A percentile compares a stretch with the other conserved stretches of the same genome.
phyloP scores from a whole-genome alignment of 2,329 filamentous ascomycete genomes.

The Davidsoniella virescens region DNA sequence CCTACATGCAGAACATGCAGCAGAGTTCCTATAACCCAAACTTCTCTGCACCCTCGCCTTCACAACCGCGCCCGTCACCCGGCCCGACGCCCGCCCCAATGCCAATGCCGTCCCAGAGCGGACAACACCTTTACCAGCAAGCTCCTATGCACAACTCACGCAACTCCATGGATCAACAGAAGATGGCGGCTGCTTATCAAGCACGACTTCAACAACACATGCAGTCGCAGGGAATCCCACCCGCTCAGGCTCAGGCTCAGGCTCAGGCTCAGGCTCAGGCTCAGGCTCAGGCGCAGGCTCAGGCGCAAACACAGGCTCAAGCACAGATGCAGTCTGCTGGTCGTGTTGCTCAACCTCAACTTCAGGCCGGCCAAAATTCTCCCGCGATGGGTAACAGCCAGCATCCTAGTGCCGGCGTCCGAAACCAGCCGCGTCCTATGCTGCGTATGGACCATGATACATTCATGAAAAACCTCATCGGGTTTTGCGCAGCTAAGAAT shows the following conservation, averaged over 20 bases:
- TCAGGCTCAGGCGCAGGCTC: slow-evolving; percentile 6
- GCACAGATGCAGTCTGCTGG: slow-evolving; percentile 16
- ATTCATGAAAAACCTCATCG: slow-evolving; percentile 59
- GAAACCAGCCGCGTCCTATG: slow-evolving; percentile 32
- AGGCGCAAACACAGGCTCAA: slow-evolving; percentile 12
- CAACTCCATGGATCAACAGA: slow-evolving; percentile 45
- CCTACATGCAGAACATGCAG: slow-evolving; percentile 47
- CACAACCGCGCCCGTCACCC: slow-evolving; percentile 39
- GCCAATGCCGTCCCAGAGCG: slow-evolving; percentile 33
- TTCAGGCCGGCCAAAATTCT: slow-evolving; percentile 5
- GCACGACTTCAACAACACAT: slow-evolving; percentile 65
- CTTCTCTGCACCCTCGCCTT: slow-evolving; percentile 37
- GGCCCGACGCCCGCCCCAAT: slow-evolving; percentile 35
- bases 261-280: slow-evolving; percentile 9
- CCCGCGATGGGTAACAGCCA: slow-evolving; percentile 6
- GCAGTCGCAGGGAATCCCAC: slow-evolving; percentile 26
- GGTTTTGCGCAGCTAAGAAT: slow-evolving; percentile 62
- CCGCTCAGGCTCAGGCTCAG: slow-evolving; percentile 5
- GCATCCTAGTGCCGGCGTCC: slow-evolving; percentile 24
- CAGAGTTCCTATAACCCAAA: slow-evolving; percentile 35
- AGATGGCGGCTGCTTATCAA: slow-evolving; percentile 55
- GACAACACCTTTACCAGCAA: slow-evolving; percentile 18
- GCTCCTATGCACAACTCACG: slow-evolving; percentile 1
- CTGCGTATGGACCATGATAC: slow-evolving; percentile 41
- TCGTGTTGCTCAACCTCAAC: slow-evolving; percentile 1